Conservation (phyloP, 768 basidiomycete genomes). For the Mycena leptocephala region DNA sequence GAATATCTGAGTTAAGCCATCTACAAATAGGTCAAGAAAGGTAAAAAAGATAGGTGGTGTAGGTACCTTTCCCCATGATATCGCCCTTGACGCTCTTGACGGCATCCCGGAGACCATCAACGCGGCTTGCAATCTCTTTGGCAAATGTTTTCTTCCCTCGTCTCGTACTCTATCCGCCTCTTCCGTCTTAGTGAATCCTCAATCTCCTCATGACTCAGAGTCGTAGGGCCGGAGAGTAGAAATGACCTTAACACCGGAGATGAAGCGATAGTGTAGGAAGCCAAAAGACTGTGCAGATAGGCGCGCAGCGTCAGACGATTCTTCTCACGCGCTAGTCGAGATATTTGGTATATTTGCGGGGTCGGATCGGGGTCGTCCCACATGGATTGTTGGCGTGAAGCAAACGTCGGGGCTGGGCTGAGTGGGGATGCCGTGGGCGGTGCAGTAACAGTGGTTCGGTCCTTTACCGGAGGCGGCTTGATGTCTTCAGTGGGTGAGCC, state of each 20-base stretch:
- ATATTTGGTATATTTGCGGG: slow-evolving; percentile 44
- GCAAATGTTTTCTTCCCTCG: slow-evolving; percentile 91
- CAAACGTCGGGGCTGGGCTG: slow-evolving; percentile 43
- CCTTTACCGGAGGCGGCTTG: slow-evolving; percentile 90
- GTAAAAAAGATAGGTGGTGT: background rate
- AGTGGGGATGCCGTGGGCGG: slow-evolving; percentile 54
- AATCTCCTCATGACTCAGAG: slow-evolving; percentile 78
- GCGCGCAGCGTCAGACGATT: slow-evolving; percentile 95
- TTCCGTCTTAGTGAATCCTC: slow-evolving; percentile 87
- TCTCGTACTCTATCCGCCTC: slow-evolving; percentile 92
- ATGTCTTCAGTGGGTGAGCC: slow-evolving; percentile 89
- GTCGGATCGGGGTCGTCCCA: slow-evolving; percentile 38
- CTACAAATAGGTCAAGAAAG: slow-evolving; percentile 53
- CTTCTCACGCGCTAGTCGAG: slow-evolving; percentile 89
- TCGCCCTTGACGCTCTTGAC: slow-evolving; percentile 94
- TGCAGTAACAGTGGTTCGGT: slow-evolving; percentile 78
- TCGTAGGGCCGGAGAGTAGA: slow-evolving; percentile 83
- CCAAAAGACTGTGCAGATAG: slow-evolving; percentile 88
- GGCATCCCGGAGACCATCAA: slow-evolving; percentile 88
- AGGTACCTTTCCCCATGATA: slow-evolving; percentile 86
- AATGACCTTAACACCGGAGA: slow-evolving; percentile 92
- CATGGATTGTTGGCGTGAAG: slow-evolving; percentile 34
- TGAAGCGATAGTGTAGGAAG: slow-evolving; percentile 81
- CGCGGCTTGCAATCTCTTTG: slow-evolving; percentile 87
- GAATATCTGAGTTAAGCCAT: slow-evolving; percentile 93